Conservation (phyloP, 106 monocot genomes). For the Acanthochlamys bracteata region DNA sequence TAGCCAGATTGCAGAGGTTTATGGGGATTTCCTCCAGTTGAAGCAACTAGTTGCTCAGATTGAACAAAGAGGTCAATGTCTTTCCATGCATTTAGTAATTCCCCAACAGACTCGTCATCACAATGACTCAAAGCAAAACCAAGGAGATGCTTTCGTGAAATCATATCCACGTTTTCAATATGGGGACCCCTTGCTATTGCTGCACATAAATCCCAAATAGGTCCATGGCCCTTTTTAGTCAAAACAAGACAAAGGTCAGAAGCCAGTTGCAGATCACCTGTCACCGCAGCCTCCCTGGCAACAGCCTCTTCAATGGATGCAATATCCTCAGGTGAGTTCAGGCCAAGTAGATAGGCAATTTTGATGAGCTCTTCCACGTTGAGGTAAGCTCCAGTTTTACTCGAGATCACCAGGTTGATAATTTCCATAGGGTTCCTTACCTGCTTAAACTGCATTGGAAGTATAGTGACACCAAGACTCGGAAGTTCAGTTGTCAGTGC, state of each 20-base stretch:
- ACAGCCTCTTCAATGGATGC: conserved; percentile 75
- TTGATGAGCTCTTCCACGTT: conserved; percentile 89
- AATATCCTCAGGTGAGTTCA: conserved; percentile 63
- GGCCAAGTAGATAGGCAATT: conserved; percentile 74
- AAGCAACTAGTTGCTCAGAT: conserved; percentile 49
- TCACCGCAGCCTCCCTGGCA: conserved; percentile 79
- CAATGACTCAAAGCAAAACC: conserved; percentile 88
- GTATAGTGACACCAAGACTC: conserved; percentile 82
- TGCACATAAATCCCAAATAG: conserved; percentile 87
- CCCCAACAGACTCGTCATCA: conserved; percentile 85
- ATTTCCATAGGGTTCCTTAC: conserved; percentile 89
- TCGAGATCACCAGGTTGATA: conserved; percentile 63
- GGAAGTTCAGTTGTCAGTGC: conserved; percentile 83
- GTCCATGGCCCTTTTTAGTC: conserved; percentile 76
- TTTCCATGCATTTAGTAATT: conserved; percentile 88
- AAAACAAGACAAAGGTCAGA: conserved; percentile 77
- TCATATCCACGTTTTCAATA: conserved; percentile 69
- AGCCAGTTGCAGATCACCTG: conserved; percentile 84
- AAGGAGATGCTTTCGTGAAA: conserved; percentile 65
- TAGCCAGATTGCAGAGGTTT: conserved; percentile 17
- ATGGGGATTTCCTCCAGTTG: conserved; percentile 36
- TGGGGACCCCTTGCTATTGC: conserved; percentile 86
- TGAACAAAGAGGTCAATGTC: conserved; percentile 53
- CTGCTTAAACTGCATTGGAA: conserved; percentile 85
- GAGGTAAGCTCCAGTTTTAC: conserved; percentile 72